Conservation (phyloP, 2,329 filamentous ascomycete genomes). For the Fusarium torulosum region DNA sequence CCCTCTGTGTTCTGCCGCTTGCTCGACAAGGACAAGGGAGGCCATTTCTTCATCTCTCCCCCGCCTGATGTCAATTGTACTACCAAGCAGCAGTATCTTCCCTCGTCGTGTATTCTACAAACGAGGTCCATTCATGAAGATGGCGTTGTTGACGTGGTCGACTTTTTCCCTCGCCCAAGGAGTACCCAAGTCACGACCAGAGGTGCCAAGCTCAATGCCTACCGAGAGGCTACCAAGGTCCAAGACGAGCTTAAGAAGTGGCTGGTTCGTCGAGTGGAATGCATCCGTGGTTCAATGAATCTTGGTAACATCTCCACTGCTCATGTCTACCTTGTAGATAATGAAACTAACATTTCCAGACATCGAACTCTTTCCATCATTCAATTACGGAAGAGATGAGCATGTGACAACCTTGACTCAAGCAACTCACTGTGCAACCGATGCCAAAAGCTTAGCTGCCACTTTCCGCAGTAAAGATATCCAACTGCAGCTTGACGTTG, state of each 20-base stretch:
- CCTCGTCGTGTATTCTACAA: constrained; percentile 79
- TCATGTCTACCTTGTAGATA: too few species aligned
- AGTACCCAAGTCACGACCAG: constrained; percentile 65
- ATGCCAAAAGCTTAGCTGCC: constrained; percentile 67
- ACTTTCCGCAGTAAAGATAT: constrained; percentile 71
- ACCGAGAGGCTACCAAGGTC: constrained; percentile 65
- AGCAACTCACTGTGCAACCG: constrained; percentile 55
- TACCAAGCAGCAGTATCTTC: constrained; percentile 83
- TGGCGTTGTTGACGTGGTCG: constrained; percentile 78
- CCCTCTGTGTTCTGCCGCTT: constrained; percentile 81
- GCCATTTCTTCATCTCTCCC: constrained; percentile 77
- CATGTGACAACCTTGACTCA: constrained; percentile 71
- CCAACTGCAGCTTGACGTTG: constrained; percentile 76
- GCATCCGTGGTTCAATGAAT: constrained; percentile 74
- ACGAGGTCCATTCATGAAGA: constrained; percentile 83
- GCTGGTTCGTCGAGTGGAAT: constrained; percentile 79
- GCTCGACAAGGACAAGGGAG: constrained; percentile 80
- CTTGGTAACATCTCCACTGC: constrained; percentile 58
- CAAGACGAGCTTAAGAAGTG: constrained; percentile 76
- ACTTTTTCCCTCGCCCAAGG: constrained; percentile 81
- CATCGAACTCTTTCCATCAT: constrained; percentile 78
- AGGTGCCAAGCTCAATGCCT: constrained; percentile 63
- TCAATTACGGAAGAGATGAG: constrained; percentile 74
- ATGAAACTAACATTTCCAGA: constrained; percentile 55
- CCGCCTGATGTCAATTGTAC: constrained; percentile 66